Percentiles rank a stretch among this genome's conserved stretches.
Evolutionary conservation across 116 monocot genomes (phyloP).

Genomic region (Papilionanthe hybrid): DNA sequence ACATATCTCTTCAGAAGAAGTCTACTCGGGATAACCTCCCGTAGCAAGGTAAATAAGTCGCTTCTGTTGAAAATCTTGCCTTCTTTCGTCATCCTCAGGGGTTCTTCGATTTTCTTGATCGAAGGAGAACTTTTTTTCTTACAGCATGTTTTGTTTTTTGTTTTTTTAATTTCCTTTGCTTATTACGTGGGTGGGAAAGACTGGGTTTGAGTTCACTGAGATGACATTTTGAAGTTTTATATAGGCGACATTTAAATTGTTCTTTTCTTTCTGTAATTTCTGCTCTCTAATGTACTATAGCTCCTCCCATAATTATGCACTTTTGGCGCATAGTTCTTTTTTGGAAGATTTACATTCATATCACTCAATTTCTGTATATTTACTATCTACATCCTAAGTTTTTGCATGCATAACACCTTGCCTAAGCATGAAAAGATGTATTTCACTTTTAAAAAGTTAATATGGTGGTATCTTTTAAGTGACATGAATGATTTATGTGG

Average conservation of each 20-base stretch:
- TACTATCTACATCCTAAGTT: too few species aligned
- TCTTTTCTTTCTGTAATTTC: too few species aligned
- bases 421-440: too few species aligned
- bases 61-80: neutral
- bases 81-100: neutral
- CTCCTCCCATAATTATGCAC: too few species aligned
- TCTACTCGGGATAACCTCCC: neutral
- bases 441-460: too few species aligned
- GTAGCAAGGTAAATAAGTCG: neutral
- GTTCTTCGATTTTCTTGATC: neutral
- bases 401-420: too few species aligned
- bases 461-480: too few species aligned
- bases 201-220: neutral
- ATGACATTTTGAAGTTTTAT: neutral
- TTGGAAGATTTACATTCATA: neutral
- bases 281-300: too few species aligned
- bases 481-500: too few species aligned
- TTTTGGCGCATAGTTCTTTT: neutral
- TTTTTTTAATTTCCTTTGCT: neutral
- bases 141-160: neutral
- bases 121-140: neutral
- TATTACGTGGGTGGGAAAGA: neutral
- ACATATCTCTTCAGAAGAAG: neutral
- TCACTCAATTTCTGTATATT: neutral
- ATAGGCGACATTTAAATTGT: neutral